Evolutionary conservation across 2,329 filamentous ascomycete genomes (phyloP).

Genomic region (Fusarium sp.): DNA sequence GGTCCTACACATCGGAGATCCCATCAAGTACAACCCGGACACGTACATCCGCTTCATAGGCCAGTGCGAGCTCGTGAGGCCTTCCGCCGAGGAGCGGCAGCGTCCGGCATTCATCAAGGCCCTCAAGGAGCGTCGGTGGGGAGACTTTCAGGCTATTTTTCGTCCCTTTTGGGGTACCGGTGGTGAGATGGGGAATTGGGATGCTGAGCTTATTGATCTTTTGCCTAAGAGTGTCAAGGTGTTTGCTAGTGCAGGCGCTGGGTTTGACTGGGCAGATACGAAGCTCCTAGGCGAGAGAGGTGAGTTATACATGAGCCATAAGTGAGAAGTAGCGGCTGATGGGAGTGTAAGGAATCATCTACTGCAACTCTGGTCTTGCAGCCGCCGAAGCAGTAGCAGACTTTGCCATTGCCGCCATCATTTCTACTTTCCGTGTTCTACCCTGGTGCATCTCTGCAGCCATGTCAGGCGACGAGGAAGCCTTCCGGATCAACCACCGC

Average conservation of each 20-base stretch:
- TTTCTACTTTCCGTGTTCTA: conserved; percentile 76
- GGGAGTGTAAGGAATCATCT: conserved; percentile 65
- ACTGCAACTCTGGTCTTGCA: conserved; percentile 79
- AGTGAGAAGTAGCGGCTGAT: conserved; percentile 8
- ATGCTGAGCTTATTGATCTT: conserved; percentile 67
- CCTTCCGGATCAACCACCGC: conserved; percentile 70
- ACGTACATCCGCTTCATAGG: conserved; percentile 59
- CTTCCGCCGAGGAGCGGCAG: conserved; percentile 62
- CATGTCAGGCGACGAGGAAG: conserved; percentile 47
- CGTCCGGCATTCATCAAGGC: conserved; percentile 62
- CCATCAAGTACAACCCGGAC: conserved; percentile 61
- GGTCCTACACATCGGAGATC: conserved; percentile 82
- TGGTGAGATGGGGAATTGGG: conserved; percentile 75
- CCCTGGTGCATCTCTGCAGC: conserved; percentile 73
- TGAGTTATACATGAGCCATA: conserved; percentile 40
- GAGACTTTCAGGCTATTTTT: conserved; percentile 66
- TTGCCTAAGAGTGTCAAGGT: conserved; percentile 69
- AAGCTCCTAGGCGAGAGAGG: conserved; percentile 70
- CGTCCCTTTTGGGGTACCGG: conserved; percentile 74
- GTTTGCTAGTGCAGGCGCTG: conserved; percentile 73
- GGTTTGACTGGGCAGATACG: conserved; percentile 76
- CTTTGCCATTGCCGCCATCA: conserved; percentile 75
- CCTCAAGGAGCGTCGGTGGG: conserved; percentile 65
- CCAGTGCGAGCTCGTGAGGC: conserved; percentile 64
- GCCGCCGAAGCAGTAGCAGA: conserved; percentile 81